Evolutionary conservation across 257 asterid species (phyloP), one percentile per base, ranked within the genome.

Genomic region (Scutellaria barbata): DNA sequence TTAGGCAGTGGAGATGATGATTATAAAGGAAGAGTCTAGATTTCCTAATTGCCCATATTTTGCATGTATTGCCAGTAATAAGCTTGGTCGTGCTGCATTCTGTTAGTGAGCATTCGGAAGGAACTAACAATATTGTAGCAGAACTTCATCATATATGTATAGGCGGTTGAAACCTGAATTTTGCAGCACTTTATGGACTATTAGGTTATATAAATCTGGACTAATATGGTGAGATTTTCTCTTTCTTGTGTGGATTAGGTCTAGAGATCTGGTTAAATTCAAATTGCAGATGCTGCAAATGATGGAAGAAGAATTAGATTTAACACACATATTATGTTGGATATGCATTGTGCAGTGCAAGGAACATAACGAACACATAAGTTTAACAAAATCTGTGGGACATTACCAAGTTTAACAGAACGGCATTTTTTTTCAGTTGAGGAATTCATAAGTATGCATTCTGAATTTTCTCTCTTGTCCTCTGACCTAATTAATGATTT

Each of bases 401-500:
- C 46, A 41, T 41, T 41, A 6, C 46, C 46, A 6, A 41, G 46
- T 6, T 41, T 41, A 6, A 41, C 46, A 41, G 10, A 41, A 41
- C 9, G 5, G 10, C 46, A 41, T n/a, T 41, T 3, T 41, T 22
- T 7, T 51, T 37, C 18, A 18, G 52, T 39, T 14, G 37, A 52
- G 50, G 62, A 67, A 52, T 37, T 47, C 51, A 52, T 17, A 13
- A 11, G 40, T 33, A 16, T 52, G 63, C 63, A 51, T 52, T 52
- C 18, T 37, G 39, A 17, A 67, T 48, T 25, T 37, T 51, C 14
- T 30, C 51, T 67, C 50, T 67, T 35, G 72, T 67, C 33, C 6
- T 16, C 48, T 39, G 4, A 18, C 40, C 40, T 53, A 41, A 42
- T 42, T 42, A 30, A 42, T 42, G 47, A 1, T 42, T 42, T 30